A percentile compares a stretch with the other conserved stretches of the same genome.
phyloP scores from a whole-genome alignment of 2,329 filamentous ascomycete genomes.

The Talaromyces albobiverticillius region DNA sequence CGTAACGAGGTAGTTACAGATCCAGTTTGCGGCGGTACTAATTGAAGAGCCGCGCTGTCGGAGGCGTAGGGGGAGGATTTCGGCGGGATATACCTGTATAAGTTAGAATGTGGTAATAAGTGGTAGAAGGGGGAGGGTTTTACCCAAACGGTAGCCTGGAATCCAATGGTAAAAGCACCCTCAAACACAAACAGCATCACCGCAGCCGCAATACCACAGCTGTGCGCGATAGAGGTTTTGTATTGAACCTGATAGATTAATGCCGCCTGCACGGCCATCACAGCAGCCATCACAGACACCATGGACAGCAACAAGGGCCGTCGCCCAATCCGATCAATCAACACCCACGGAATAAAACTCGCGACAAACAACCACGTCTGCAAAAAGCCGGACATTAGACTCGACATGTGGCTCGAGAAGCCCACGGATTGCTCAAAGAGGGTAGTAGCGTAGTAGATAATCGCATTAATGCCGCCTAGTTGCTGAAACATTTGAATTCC shows the following conservation, averaged over 20 bases:
- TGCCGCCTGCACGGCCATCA: constrained; percentile 42
- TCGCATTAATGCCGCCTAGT: constrained; percentile 38
- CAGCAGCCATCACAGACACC: constrained; percentile 40
- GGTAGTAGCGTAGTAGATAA: constrained; percentile 36
- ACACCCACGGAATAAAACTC: constrained; percentile 37
- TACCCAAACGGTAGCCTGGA: constrained; percentile 37
- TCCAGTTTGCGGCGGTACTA: constrained; percentile 21
- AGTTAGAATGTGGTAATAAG: too few species aligned
- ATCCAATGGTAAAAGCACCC: constrained; percentile 41
- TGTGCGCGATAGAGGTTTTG: constrained; percentile 28
- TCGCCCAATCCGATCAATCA: constrained; percentile 38
- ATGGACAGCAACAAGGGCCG: constrained; percentile 32
- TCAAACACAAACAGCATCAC: constrained; percentile 44
- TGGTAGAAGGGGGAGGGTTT: too few species aligned
- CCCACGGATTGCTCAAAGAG: constrained; percentile 41
- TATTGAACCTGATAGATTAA: constrained; percentile 42
- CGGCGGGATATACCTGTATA: constrained; percentile 15
- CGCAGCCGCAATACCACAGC: constrained; percentile 39
- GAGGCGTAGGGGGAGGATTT: constrained; percentile 21
- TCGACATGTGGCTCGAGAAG: constrained; percentile 37
- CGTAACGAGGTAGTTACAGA: constrained; percentile 19
- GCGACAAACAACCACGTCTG: constrained; percentile 45
- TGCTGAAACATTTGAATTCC: constrained; percentile 31
- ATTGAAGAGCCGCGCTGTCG: constrained; percentile 18
- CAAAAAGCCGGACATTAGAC: constrained; percentile 45